Percentiles rank a stretch among this genome's conserved stretches.
These are phyloP conservation scores for Vigna angularis DNA, from an alignment of 306 rosid species.

Conservation along the genomic window DNA sequence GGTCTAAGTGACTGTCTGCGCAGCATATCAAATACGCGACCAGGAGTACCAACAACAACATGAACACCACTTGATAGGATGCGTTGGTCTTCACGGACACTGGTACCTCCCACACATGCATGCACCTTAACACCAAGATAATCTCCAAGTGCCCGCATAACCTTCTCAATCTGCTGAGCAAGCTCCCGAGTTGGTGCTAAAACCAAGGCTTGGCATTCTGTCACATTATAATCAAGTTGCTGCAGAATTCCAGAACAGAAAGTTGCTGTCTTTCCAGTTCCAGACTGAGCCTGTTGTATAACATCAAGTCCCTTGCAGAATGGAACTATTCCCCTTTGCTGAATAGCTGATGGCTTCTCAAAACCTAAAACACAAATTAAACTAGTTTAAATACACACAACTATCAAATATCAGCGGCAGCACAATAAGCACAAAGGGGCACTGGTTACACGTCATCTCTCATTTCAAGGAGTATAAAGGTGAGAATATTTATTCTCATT, in stretches of 20 bases:
- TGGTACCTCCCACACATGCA: constrained; percentile 88
- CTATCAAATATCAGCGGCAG: not conserved
- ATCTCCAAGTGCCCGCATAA: constrained; percentile 90
- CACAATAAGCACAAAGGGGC: not conserved
- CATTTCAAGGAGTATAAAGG: too few relatives aligned
- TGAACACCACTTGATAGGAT: constrained; percentile 82
- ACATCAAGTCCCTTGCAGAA: constrained; percentile 87
- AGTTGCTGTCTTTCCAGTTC: constrained; percentile 89
- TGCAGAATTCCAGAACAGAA: constrained; percentile 85
- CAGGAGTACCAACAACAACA: constrained; percentile 89
- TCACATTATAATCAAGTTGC: constrained; percentile 78
- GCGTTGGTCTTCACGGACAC: constrained; percentile 83
- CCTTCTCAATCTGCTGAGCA: constrained; percentile 93
- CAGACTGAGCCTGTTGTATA: constrained; percentile 89
- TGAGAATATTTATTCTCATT: too few relatives aligned
- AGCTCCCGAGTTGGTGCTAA: constrained; percentile 87
- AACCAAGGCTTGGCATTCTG: constrained; percentile 81
- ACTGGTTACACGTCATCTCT: not conserved
- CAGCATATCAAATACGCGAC: constrained; percentile 89
- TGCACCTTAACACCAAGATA: constrained; percentile 86
- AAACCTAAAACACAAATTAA: constrained; percentile 57
- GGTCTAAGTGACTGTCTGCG: constrained; percentile 82
- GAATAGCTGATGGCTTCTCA: constrained; percentile 91
- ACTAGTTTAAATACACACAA: not conserved
- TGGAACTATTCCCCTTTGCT: constrained; percentile 90